Percentiles rank a stretch among this genome's conserved stretches.
These are phyloP conservation scores for Astragalus membranaceus DNA, from an alignment of 306 rosid species.

Conservation along the genomic window DNA sequence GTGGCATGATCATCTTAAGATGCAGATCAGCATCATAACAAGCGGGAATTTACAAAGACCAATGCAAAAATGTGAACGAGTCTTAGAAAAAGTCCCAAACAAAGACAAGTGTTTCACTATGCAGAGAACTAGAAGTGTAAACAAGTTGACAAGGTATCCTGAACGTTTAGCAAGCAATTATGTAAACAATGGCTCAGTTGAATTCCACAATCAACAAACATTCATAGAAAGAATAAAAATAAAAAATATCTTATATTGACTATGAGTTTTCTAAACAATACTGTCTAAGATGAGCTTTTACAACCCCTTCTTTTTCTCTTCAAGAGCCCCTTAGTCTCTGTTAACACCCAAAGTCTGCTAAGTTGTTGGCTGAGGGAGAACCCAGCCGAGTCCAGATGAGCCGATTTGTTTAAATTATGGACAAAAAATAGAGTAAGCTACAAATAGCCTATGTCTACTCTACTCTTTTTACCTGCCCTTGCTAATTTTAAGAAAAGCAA, in stretches of 20 bases:
- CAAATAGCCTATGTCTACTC: too few relatives aligned
- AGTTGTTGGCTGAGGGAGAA: too few relatives aligned
- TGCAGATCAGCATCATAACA: neutral
- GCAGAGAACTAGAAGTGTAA: neutral
- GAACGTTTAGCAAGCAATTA: neutral
- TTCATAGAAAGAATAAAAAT: neutral
- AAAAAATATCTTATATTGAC: neutral
- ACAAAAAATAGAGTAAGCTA: too few relatives aligned
- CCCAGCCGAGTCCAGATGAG: too few relatives aligned
- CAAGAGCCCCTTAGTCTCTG: too few relatives aligned
- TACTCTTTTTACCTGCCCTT: too few relatives aligned
- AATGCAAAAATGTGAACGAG: neutral
- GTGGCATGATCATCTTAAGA: neutral
- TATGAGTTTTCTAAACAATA: neutral
- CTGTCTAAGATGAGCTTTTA: neutral
- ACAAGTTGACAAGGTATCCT: neutral
- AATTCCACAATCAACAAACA: neutral
- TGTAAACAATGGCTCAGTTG: neutral
- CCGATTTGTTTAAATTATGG: too few relatives aligned
- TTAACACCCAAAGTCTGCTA: too few relatives aligned
- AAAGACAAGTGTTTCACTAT: neutral
- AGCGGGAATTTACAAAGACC: neutral
- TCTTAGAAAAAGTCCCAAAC: neutral
- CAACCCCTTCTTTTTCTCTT: too few relatives aligned
- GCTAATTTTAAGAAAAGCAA: too few relatives aligned